Conservation (phyloP, 2,329 filamentous ascomycete genomes). For the Aspergillus sp. region DNA sequence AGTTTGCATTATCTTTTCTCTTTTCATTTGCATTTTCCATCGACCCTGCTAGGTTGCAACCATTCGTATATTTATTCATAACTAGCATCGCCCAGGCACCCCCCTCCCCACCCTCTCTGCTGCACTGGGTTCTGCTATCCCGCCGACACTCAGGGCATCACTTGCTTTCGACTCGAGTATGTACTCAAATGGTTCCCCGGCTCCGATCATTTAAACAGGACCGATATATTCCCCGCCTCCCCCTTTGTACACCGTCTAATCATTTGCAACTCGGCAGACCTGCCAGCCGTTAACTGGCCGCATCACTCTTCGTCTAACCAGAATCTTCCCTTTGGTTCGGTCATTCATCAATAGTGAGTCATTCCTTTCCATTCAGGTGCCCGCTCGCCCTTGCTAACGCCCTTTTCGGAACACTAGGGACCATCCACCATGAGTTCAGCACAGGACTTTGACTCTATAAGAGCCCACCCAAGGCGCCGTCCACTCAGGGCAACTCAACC, state of each 20-base stretch:
- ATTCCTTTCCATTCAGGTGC: conserved; percentile 3
- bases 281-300: conserved; percentile 1
- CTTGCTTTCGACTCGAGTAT: background rate
- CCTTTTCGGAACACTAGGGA: background rate
- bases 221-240: background rate
- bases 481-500: conserved; percentile 33
- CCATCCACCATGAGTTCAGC: conserved; percentile 15
- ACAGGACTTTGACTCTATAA: conserved; percentile 14
- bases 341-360: conserved; percentile 10
- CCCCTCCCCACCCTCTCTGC: background rate
- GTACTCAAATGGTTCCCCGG: background rate
- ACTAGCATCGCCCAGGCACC: background rate
- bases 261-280: background rate
- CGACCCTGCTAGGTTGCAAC: conserved; percentile 11
- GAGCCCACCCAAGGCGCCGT: conserved; percentile 27
- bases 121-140: background rate
- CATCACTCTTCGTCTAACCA: conserved; percentile 1
- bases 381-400: conserved; percentile 8
- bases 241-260: conserved; percentile 2
- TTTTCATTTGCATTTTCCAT: background rate
- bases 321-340: conserved; percentile 11
- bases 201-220: background rate
- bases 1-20: background rate
- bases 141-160: background rate
- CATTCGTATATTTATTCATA: conserved; percentile 5